phyloP scores from a whole-genome alignment of 352 stramenopile genomes.

The Phytophthora macrochlamydospora region DNA sequence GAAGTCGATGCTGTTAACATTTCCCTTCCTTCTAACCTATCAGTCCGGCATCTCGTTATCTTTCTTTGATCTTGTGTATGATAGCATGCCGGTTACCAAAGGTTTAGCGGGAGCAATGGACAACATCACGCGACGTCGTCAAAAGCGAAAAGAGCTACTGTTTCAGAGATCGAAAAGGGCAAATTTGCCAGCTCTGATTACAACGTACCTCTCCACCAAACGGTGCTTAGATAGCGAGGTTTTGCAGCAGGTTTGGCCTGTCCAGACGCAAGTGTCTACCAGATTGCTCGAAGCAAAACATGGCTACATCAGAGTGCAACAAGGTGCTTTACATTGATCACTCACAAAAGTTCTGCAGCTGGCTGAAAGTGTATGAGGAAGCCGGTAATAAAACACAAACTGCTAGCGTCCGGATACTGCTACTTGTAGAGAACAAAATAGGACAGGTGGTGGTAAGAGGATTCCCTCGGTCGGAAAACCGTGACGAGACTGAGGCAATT shows the following conservation, averaged over 20 bases:
- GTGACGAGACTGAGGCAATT: slow-evolving; percentile 11
- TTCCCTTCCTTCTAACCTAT: slow-evolving; percentile 10
- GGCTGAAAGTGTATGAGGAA: slow-evolving; percentile 4
- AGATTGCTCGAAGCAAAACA: slow-evolving; percentile 5
- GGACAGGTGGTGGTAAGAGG: slow-evolving; percentile 1
- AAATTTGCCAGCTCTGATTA: not conserved
- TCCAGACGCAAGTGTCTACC: slow-evolving; percentile 3
- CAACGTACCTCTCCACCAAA: not conserved
- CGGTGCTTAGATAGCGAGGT: too few species aligned
- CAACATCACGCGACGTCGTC: slow-evolving; percentile 6
- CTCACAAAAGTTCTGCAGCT: slow-evolving; percentile 18
- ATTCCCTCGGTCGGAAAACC: slow-evolving; percentile 12
- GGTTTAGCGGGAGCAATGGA: not conserved
- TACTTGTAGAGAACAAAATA: slow-evolving; percentile 21
- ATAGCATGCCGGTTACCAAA: slow-evolving; percentile 5
- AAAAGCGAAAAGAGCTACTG: slow-evolving; percentile 8
- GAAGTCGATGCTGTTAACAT: slow-evolving; percentile 5
- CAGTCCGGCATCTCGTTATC: slow-evolving; percentile 8
- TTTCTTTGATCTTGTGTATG: slow-evolving; percentile 13
- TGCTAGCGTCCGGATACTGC: slow-evolving; percentile 5
- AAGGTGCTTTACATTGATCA: slow-evolving; percentile 13
- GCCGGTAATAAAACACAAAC: slow-evolving; percentile 10
- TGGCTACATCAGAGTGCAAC: slow-evolving; percentile 4
- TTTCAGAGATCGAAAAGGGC: not conserved
- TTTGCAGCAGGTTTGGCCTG: not conserved